phyloP scores from a whole-genome alignment of 805 yeast genomes.

The Candida andamanensis region DNA sequence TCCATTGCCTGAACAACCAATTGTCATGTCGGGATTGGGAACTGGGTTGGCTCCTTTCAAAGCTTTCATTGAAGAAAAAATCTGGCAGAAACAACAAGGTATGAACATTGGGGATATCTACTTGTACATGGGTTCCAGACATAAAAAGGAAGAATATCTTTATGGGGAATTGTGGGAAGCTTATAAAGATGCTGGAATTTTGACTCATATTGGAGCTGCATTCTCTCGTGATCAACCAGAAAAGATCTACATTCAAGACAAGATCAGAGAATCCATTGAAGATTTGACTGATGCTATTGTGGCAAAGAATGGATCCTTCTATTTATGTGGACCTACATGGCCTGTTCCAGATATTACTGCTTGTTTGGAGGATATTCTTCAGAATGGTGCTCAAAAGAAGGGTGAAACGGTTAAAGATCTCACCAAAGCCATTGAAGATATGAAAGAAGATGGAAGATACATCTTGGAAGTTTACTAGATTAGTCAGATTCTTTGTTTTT shows the following conservation, averaged over 20 bases:
- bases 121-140: conserved; percentile 90
- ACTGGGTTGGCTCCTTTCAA: conserved; percentile 98
- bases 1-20: conserved; percentile 78
- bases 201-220: conserved; percentile 96
- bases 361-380: conserved; percentile 77
- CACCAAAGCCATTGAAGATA: conserved; percentile 78
- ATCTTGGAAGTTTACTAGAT: conserved; percentile 84
- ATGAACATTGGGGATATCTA: conserved; percentile 82
- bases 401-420: conserved; percentile 64
- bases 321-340: conserved; percentile 98
- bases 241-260: conserved; percentile 92
- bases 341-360: conserved; percentile 96
- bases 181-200: conserved; percentile 81
- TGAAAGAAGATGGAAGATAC: conserved; percentile 90
- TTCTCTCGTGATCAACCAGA: conserved; percentile 96
- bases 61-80: conserved; percentile 93
- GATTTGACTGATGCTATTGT: conserved; percentile 77
- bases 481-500: background rate
- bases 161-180: conserved; percentile 99
- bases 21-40: conserved; percentile 95
- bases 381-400: conserved; percentile 59
- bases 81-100: conserved; percentile 90
- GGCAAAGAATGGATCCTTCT: conserved; percentile 78
- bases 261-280: conserved; percentile 70
- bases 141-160: conserved; percentile 88